Conservation (phyloP, 1,139 yeast genomes). For the Blastobotrys malaysiensis region DNA sequence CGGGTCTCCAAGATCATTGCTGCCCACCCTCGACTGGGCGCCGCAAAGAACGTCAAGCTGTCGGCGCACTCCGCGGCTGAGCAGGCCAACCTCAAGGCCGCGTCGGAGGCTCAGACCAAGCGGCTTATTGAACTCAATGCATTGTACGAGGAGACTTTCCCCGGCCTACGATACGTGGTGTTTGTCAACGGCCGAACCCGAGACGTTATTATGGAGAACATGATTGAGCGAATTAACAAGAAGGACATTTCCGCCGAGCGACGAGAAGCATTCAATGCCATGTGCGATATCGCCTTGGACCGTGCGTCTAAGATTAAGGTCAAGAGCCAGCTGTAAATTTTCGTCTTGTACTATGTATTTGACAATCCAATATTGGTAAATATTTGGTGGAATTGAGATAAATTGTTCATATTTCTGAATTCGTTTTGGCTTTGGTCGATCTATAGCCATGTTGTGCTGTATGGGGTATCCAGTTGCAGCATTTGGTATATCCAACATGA, state of each 20-base stretch:
- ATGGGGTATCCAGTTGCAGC: no score
- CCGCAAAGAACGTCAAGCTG: constrained; percentile 42
- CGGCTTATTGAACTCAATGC: constrained; percentile 51
- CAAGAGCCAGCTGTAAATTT: constrained; percentile 7
- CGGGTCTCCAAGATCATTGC: constrained; percentile 41
- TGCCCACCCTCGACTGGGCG: constrained; percentile 88
- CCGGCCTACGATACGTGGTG: constrained; percentile 84
- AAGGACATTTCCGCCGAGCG: constrained; percentile 52
- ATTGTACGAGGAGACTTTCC: constrained; percentile 61
- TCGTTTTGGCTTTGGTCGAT: no score
- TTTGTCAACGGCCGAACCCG: constrained; percentile 82
- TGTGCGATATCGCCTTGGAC: constrained; percentile 87
- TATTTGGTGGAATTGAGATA: background rate
- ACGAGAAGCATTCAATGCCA: constrained; percentile 65
- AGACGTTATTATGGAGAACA: constrained; percentile 57
- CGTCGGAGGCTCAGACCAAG: constrained; percentile 43
- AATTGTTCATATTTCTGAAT: no score
- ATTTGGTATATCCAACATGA: no score
- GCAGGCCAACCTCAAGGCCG: constrained; percentile 55
- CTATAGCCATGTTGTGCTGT: no score
- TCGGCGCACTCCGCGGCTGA: constrained; percentile 67
- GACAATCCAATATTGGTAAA: background rate
- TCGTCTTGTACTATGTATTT: constrained; percentile 1
- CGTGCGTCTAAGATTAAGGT: constrained; percentile 41
- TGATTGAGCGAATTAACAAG: constrained; percentile 55